A percentile compares a stretch with the other conserved stretches of the same genome.
Evolutionary conservation across 306 rosid genomes (phyloP).

Genomic region (Gastrolobium bilobum): DNA sequence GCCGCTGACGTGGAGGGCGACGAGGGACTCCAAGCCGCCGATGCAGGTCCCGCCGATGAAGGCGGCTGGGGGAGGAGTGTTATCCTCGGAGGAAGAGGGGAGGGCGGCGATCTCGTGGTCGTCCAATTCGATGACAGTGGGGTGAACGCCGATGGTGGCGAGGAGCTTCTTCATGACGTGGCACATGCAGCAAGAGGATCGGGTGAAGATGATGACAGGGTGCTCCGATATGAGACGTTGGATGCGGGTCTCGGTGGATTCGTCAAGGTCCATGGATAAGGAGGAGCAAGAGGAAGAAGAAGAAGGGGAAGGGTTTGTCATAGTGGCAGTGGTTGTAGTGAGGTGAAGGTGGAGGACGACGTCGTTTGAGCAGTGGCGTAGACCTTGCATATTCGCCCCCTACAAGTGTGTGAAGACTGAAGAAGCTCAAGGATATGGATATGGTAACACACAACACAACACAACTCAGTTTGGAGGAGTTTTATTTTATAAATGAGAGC

Average conservation of each 20-base stretch:
- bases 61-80: conserved; percentile 61
- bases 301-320: conserved; percentile 35
- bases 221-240: conserved; percentile 89
- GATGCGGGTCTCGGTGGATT: conserved; percentile 86
- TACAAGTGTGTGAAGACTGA: not conserved
- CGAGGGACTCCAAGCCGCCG: conserved; percentile 93
- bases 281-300: conserved; percentile 66
- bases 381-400: conserved; percentile 65
- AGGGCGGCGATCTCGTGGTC: conserved; percentile 86
- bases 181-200: conserved; percentile 95
- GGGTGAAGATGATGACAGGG: conserved; percentile 90
- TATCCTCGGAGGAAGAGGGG: conserved; percentile 32
- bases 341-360: conserved; percentile 63
- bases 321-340: conserved; percentile 12
- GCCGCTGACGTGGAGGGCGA: conserved; percentile 92
- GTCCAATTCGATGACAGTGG: conserved; percentile 88
- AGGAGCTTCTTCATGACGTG: conserved; percentile 97
- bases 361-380: conserved; percentile 66
- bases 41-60: conserved; percentile 85
- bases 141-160: conserved; percentile 82
- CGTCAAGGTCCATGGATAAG: conserved; percentile 82
- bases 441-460: too few species aligned
- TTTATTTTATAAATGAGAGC: not conserved
- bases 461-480: not conserved
- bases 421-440: not conserved